Evolutionary conservation across 2,329 filamentous ascomycete species (phyloP), one percentile per base, ranked within the genome.

Genomic region (Pseudogymnoascus sp.): DNA sequence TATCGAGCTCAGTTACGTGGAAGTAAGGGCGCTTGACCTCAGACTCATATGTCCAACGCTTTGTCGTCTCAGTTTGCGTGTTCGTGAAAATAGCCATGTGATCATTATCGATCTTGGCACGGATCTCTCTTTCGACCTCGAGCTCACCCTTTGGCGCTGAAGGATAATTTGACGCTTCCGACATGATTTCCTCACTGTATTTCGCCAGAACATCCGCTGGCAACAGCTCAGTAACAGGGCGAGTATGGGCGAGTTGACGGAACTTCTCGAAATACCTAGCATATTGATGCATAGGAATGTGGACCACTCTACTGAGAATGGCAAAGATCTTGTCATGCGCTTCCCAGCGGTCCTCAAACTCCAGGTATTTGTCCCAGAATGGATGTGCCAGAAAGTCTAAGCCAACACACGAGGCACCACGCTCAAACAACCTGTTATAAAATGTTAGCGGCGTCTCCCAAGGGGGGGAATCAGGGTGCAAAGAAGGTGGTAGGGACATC

Each of bases 321-420:
- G 84, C 85, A 68, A 95, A 96, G 60, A 97, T 90, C 69, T 86
- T 90, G 65, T 95, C 90, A 12, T 88, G 84, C 0, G 88, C 85
- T 69, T 96, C 91, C 64, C 93, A 80, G 1, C 92, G 88, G 72
- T 97, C 92, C 73, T 97, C 94, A 70, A 95, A 97, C 72, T 97
- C 94, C 65, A 99, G 85, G 71, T 96, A 99, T 76, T 96, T 97
- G 75, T 99, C 94, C 94, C 94, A 99, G 77, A 99, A 97, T 1
- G 91, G 91, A 72, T 97, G 91, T 2, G 92, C 88, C 30, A 96
- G 81, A 71, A 96, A 99, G 75, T 99, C 94, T 15, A 97, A 82
- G 14, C 94, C 94, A 39, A 96, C 91, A 68, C 84, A 87, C 30
- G 82, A 82, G 28, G 91, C 89, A 64, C 89, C 94, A 66, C 94